Evolutionary conservation across 2,329 filamentous ascomycete species (phyloP), one percentile per base, ranked within the genome.

Genomic region (Aspergillus jensenii): DNA sequence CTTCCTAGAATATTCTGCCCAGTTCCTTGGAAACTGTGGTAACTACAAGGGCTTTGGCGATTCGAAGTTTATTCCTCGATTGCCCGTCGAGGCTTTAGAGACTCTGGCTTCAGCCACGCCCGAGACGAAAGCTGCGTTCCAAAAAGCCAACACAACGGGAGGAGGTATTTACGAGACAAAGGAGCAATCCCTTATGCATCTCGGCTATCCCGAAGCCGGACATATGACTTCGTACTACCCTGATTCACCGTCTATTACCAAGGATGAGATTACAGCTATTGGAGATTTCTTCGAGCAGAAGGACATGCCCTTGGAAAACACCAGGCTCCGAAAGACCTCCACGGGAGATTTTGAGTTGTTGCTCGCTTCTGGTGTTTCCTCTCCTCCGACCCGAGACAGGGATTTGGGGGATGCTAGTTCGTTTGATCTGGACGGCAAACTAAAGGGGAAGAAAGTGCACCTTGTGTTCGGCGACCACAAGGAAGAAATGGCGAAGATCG

Each of bases 1-100:
- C 59, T 93, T 93, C 77, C 79, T 93, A 39, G 85, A 92, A 72
- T 95, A 93, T 73, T 82, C 89, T 7, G 86, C 84, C 31, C 89
- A 91, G 74, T 92, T 95, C 73, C 79, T 95, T 3, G 89, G 89
- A 45, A 95, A 93, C 71, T 82, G 82, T 61, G 90, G 91, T 62
- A 95, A 95, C 75, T 95, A 93, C 78, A 93, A 93, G 78, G 89
- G 89, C 65, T 93, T 93, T 68, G 91, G 91, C 44, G 90, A 95
- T 74, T 85, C 88, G 67, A 95, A 95, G 72, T 93, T 95, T 70
- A 83, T 95, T 57, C 90, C 90, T 2, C 82, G 90, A 65, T 85
- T 89, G 68, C 79, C 82, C 6, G 82, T 87, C 64, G 82, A 84
- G 58, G 83, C 81, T 5, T 82, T 93, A 59, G 82, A 84, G 51